Conservation (phyloP, 2,329 filamentous ascomycete species). For the Zymoseptoria passerinii region DNA sequence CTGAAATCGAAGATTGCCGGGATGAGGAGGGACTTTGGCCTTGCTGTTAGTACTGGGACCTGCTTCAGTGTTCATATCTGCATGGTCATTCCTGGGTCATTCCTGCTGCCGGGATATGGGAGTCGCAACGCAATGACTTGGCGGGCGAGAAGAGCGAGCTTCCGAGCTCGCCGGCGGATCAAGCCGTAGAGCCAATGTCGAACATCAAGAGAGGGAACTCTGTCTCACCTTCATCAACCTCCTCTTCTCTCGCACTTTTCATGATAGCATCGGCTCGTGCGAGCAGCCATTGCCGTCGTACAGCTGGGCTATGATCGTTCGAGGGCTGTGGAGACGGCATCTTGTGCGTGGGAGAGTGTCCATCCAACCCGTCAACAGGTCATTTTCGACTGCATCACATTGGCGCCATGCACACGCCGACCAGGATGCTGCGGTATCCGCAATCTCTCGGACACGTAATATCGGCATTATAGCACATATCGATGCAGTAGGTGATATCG, state of each 20-base stretch:
- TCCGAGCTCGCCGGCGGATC: not conserved
- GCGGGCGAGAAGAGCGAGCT: not conserved
- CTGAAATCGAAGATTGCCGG: constrained; percentile 28
- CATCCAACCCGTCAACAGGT: not conserved
- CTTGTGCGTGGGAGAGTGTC: constrained; percentile 1
- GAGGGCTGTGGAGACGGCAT: constrained; percentile 1
- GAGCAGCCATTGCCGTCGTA: not conserved
- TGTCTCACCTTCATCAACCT: not conserved
- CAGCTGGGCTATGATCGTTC: not conserved
- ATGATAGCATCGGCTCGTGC: not conserved
- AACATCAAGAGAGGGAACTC: not conserved
- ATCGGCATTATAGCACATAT: constrained; percentile 99
- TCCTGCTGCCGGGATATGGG: not conserved
- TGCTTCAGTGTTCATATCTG: constrained; percentile 1
- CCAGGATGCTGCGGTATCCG: constrained; percentile 1
- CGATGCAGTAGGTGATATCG: constrained; percentile 57
- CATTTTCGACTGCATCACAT: constrained; percentile 4
- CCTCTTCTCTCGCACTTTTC: not conserved
- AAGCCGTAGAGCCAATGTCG: not conserved
- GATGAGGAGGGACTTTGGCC: constrained; percentile 7
- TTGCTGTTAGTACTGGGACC: constrained; percentile 15
- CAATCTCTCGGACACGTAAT: constrained; percentile 58
- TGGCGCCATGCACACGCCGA: constrained; percentile 1
- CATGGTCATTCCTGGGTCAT: not conserved
- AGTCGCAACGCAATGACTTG: not conserved